Conservation (phyloP, 2,329 filamentous ascomycete species). For the Alternaria burnsii region DNA sequence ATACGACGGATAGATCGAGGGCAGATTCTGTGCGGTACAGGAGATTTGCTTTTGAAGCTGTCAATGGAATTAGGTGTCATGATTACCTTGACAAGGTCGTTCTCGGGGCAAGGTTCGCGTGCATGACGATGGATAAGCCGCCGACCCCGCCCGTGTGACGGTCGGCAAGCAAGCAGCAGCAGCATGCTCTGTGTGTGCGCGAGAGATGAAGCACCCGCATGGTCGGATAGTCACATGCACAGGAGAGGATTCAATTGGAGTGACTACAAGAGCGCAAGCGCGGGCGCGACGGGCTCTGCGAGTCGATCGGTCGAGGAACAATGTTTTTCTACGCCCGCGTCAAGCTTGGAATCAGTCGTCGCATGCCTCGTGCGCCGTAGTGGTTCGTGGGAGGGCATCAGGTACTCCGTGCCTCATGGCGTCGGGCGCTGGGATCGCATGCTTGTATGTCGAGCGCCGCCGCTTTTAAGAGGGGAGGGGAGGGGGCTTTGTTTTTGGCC, state of each 20-base stretch:
- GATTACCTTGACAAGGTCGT: neutral
- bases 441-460: constrained; percentile 15
- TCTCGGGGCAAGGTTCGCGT: constrained; percentile 1
- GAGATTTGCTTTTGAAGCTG: neutral
- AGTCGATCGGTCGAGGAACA: neutral
- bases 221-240: constrained; percentile 19
- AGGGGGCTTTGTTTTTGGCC: constrained; percentile 7
- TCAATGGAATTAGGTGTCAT: neutral
- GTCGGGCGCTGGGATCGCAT: constrained; percentile 27
- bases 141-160: constrained; percentile 13
- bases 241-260: neutral
- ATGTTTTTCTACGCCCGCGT: constrained; percentile 8
- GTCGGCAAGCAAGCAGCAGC: neutral
- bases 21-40: neutral
- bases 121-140: neutral
- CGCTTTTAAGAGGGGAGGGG: constrained; percentile 19
- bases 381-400: constrained; percentile 20
- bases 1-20: constrained; percentile 4
- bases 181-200: neutral
- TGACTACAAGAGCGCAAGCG: neutral
- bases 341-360: constrained; percentile 8
- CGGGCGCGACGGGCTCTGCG: neutral
- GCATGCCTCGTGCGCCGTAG: constrained; percentile 16
- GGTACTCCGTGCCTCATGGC: constrained; percentile 26
- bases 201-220: constrained; percentile 15